Conservation (phyloP, 176 grass and related monocot species). For the Alopecurus myosuroides region DNA sequence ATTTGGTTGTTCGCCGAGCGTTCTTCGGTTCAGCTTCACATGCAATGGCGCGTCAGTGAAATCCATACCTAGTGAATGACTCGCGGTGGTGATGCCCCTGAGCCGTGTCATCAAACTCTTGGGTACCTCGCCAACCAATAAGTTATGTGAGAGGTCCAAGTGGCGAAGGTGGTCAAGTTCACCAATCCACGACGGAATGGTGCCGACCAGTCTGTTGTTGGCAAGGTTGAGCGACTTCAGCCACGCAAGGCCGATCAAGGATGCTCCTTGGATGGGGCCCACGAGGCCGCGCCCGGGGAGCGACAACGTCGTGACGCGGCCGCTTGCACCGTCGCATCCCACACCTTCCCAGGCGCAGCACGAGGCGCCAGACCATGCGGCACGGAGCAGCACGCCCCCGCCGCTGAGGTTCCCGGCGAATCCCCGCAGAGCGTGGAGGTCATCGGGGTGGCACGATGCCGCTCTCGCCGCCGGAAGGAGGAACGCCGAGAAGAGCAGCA, state of each 20-base stretch:
- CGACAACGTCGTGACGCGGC: background rate
- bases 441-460: background rate
- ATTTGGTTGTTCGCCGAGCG: background rate
- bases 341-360: background rate
- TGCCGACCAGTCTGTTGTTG: background rate
- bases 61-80: background rate
- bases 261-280: background rate
- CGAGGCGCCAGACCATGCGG: background rate
- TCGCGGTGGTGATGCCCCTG: background rate
- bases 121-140: background rate
- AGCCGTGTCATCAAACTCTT: background rate
- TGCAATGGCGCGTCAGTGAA: too few relatives aligned
- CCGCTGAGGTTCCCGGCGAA: background rate
- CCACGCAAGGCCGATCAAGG: background rate
- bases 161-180: background rate
- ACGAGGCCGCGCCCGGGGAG: background rate
- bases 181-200: background rate
- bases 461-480: background rate
- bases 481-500: background rate
- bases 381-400: background rate
- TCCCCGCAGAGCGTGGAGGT: background rate
- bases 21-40: background rate
- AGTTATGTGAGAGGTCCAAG: background rate
- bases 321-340: background rate
- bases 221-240: background rate